Base-by-base conservation (phyloP, 805 yeast genomes). In the Starmerella bombi region DNA sequence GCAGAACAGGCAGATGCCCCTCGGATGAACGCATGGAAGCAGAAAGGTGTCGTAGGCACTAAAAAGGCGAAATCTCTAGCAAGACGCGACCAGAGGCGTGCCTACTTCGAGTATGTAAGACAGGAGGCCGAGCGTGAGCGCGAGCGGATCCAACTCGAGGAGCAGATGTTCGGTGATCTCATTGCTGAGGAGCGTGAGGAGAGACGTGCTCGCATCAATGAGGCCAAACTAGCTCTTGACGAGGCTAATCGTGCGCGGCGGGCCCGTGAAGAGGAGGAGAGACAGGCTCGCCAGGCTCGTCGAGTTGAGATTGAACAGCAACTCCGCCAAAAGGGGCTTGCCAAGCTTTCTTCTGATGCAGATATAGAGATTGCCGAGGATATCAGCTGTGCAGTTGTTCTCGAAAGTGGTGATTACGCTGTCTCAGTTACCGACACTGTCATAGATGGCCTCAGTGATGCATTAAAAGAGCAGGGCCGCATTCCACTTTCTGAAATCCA, bases 21-120 rank as follows among this genome's bases (percentile, higher is more conserved):
- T 5, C 42, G 46, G 17, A 43, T 44, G 23, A 40, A 42, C 8
- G 46, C 48, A 10, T 53, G 57, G 57, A 53, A 53, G 37, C 48
- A 40, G 20, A 47, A 50, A 19, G 50, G 47, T 17, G 41, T 37
- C 19, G 59, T 59, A 3, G 62, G 63, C 21, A 45, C 56, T 16
- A 59, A 59, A 42, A 59, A 59, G 50, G 53, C 62, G 32, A 51
- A 50, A 37, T 55, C 61, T 17, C 50, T 57, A 27, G 61, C 59
- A 5, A 38, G 48, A 18, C 40, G 54, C 25, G 63, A 58, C 30
- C 58, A 51, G 38, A 49, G 57, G n/a, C 42, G 61, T 4, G 57
- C 57, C 21, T 59, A 56, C 41, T 52, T 47, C 39, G 63, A 59
- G 46, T 54, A 48, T 37, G 52, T 59, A 20, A 49, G 60, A 17